Evolutionary conservation across 208 protist genomes (phyloP), one percentile per base, ranked within the genome.

Genomic region (Acanthamoeba triangularis): DNA sequence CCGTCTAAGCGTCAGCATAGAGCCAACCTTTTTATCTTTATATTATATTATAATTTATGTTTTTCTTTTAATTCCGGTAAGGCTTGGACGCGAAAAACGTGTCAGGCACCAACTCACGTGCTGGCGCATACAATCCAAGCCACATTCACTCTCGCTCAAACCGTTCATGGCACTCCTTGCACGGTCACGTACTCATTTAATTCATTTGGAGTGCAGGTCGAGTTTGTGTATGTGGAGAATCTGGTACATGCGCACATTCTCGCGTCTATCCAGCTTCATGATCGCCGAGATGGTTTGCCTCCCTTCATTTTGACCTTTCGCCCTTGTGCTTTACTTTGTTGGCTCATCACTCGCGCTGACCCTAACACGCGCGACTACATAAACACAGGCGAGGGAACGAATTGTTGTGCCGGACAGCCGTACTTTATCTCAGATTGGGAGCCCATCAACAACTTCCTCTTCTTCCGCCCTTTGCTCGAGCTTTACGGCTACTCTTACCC

Each of bases 151-250:
- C 18, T n/a, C 18, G 2, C 6, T 65, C 2, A 65, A n/a, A n/a
- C 14, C 25, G 28, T 11, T 37, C 69, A 80, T 47, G 44, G 44
- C 44, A 13, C 44, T 47, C 2, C 44, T 47, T 0, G 44, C 44
- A 7, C 5, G 41, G 5, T 47, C 44, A 47, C 44, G 10, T 47
- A 11, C n/a, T 76, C 67, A 41, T 76, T 76, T 41, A 30, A 10
- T 33, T 76, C 41, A 20, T 4, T 76, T 25, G 30, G 16, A 20
- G 33, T 41, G 23, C 28, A 78, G 63, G 78, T 93, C 52, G 96
- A 96, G 85, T 96, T 96, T 74, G 78, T 96, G 16, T 96, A 96
- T 72, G 94, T 96, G 69, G 96, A 96, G 33, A 96, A 96, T 80
- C 65, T 96, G 18, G 96, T 95, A 8, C 35, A 87, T 33, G 78